Conservation (phyloP, 768 basidiomycete genomes). For the Gautieria morchelliformis region DNA sequence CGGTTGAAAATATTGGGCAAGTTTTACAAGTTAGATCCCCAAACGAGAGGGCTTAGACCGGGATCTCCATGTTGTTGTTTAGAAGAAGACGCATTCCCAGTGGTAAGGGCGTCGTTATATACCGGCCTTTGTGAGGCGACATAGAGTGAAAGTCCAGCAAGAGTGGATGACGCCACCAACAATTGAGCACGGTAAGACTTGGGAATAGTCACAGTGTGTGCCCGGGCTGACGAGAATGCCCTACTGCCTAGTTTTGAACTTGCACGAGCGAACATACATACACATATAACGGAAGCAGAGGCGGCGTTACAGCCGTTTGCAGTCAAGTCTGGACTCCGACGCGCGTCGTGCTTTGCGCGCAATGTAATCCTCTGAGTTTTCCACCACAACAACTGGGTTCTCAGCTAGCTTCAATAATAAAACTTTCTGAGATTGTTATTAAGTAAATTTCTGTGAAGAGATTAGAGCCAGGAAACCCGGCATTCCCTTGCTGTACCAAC, state of each 20-base stretch:
- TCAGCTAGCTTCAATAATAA: too few relatives aligned
- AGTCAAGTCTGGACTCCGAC: too few relatives aligned
- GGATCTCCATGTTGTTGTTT: constrained; percentile 13
- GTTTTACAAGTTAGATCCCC: constrained; percentile 68
- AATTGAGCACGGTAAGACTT: background rate
- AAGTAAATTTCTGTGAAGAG: too few relatives aligned
- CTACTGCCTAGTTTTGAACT: background rate
- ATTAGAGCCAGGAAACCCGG: too few relatives aligned
- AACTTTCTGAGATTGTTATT: too few relatives aligned
- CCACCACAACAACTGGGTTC: too few relatives aligned
- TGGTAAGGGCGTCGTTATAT: constrained; percentile 1
- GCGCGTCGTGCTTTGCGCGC: too few relatives aligned
- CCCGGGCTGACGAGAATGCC: background rate
- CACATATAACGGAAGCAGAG: background rate
- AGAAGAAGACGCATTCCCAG: background rate
- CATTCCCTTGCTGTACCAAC: too few relatives aligned
- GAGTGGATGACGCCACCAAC: background rate
- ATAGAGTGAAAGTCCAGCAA: constrained; percentile 4
- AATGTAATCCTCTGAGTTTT: too few relatives aligned
- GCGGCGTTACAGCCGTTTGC: too few relatives aligned
- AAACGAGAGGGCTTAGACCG: constrained; percentile 43
- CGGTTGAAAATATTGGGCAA: background rate
- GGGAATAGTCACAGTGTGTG: background rate
- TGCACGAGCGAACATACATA: constrained; percentile 1
- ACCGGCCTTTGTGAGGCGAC: background rate